phyloP scores from a whole-genome alignment of 305 asterid genomes.

The Fraxinus baroniana region DNA sequence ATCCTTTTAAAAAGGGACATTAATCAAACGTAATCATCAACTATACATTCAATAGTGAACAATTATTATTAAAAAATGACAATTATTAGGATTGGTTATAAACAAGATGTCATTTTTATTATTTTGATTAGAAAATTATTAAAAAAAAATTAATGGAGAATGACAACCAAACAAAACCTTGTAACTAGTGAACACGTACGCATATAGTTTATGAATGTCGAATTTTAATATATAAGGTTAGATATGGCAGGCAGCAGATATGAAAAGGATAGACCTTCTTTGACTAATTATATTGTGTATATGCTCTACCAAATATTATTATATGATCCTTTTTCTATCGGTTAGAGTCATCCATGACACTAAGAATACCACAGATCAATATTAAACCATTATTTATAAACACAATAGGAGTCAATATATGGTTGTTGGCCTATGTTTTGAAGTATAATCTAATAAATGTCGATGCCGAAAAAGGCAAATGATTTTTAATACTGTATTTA shows the following conservation, averaged over 20 bases:
- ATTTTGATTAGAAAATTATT: neutral
- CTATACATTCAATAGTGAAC: constrained; percentile 3
- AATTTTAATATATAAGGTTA: constrained; percentile 18
- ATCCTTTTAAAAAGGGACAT: neutral
- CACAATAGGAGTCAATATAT: neutral
- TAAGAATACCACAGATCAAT: constrained; percentile 25
- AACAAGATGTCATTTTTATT: neutral
- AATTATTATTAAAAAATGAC: neutral
- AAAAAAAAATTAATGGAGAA: constrained; percentile 16
- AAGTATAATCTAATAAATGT: neutral
- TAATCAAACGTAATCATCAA: neutral
- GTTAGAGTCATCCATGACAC: constrained; percentile 65
- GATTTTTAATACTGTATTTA: neutral
- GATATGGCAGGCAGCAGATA: constrained; percentile 32
- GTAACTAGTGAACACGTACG: constrained; percentile 40
- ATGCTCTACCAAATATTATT: constrained; percentile 29
- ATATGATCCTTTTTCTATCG: constrained; percentile 32
- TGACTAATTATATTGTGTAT: constrained; percentile 3
- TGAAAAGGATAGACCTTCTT: constrained; percentile 28
- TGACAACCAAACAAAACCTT: constrained; percentile 34
- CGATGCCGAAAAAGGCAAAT: neutral
- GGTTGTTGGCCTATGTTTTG: constrained; percentile 33
- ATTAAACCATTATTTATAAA: constrained; percentile 1
- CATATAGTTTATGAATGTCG: constrained; percentile 19
- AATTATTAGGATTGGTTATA: neutral